Evolutionary conservation across 1,139 yeast species (phyloP).

Genomic region (Wickerhamomyces sp.): DNA sequence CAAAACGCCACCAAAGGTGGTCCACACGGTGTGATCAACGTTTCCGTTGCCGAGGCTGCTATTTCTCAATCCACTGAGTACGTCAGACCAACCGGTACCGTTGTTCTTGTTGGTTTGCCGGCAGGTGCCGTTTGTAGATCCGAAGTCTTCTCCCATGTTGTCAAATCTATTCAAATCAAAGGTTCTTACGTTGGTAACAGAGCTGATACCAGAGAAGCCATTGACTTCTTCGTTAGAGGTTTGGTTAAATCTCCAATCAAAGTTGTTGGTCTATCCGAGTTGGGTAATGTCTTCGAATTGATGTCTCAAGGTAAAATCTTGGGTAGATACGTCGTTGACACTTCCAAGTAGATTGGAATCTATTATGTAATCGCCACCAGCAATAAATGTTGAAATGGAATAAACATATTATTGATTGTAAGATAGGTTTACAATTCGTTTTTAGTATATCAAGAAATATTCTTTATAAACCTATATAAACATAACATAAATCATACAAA

Average conservation of each 20-base stretch:
- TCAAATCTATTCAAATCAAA: conserved; percentile 55
- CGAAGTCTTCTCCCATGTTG: conserved; percentile 60
- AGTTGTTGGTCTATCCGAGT: conserved; percentile 61
- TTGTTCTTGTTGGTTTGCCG: conserved; percentile 71
- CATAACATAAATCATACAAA: too few species aligned
- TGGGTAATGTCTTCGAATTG: conserved; percentile 55
- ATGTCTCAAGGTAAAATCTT: conserved; percentile 69
- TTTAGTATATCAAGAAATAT: too few species aligned
- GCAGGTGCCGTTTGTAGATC: conserved; percentile 64
- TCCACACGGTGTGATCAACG: conserved; percentile 71
- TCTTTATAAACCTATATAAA: too few species aligned
- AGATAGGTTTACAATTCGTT: too few species aligned
- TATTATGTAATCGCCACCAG: too few species aligned
- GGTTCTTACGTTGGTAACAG: conserved; percentile 82
- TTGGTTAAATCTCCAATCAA: conserved; percentile 65
- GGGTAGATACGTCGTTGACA: conserved; percentile 77
- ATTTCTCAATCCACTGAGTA: conserved; percentile 58
- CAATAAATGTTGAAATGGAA: too few species aligned
- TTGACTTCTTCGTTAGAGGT: conserved; percentile 69
- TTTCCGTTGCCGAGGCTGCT: conserved; percentile 66
- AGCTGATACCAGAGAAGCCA: conserved; percentile 72
- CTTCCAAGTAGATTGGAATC: conserved; percentile 36
- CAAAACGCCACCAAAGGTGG: conserved; percentile 61
- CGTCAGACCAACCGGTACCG: conserved; percentile 65
- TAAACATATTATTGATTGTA: too few species aligned